A percentile compares a stretch with the other conserved stretches of the same genome.
Evolutionary conservation across 371 early-diverging fungal genomes (phyloP).

Genomic region (Basidiobolus meristosporus): DNA sequence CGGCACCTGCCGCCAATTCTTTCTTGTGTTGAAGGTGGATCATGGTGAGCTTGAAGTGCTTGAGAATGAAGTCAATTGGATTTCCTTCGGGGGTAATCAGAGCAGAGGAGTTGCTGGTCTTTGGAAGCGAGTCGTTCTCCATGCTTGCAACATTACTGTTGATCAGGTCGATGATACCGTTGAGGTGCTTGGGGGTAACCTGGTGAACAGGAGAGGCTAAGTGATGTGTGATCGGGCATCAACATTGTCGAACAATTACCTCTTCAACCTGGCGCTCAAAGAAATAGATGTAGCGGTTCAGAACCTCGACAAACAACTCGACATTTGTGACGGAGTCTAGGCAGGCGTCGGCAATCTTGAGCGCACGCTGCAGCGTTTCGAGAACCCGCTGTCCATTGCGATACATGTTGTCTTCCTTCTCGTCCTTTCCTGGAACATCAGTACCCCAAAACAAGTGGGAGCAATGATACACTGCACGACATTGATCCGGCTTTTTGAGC

Average conservation of each 20-base stretch:
- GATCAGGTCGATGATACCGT: too few relatives aligned
- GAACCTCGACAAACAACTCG: constrained; percentile 75
- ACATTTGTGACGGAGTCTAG: constrained; percentile 67
- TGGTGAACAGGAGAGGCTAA: too few relatives aligned
- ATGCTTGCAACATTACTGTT: too few relatives aligned
- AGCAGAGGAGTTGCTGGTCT: constrained; percentile 24
- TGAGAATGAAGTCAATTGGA: constrained; percentile 24
- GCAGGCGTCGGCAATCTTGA: constrained; percentile 77
- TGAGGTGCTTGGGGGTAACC: too few relatives aligned
- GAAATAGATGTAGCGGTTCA: constrained; percentile 72
- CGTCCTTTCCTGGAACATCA: constrained; percentile 9
- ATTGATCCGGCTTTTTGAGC: constrained; percentile 82
- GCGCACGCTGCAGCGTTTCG: constrained; percentile 72
- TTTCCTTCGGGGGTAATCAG: constrained; percentile 20
- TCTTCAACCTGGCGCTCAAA: constrained; percentile 23
- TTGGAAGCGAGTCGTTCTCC: constrained; percentile 33
- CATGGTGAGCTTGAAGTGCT: constrained; percentile 29
- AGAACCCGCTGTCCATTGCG: constrained; percentile 65
- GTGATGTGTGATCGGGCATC: too few relatives aligned
- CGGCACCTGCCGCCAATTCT: constrained; percentile 2
- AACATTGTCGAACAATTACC: too few relatives aligned
- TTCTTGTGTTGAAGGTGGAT: constrained; percentile 15
- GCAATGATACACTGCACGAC: constrained; percentile 55
- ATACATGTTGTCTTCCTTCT: constrained; percentile 19
- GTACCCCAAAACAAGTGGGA: constrained; percentile 78